Base-by-base conservation (phyloP, 352 stramenopile species). In the Plasmopara muralis region DNA sequence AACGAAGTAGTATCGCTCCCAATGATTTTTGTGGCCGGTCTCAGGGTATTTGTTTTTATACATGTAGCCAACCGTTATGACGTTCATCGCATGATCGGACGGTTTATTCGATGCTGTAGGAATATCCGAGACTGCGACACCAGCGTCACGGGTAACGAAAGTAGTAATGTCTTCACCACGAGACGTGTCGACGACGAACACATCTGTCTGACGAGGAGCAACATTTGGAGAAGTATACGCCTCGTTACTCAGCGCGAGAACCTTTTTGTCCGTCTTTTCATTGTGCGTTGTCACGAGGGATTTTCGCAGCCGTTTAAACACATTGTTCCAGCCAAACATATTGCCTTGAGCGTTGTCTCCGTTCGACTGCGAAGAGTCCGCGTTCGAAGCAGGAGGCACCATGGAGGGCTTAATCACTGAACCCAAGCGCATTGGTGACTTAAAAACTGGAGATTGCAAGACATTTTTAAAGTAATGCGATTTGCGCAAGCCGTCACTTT, bases 391-490 rank as follows among this genome's bases (percentile, higher is more conserved):
- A 9, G 57, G 50, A 15, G 73, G 66, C 14, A 68, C 64, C 10
- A 72, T 65, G 14, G 72, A 60, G 12, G 73, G 55, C 56, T 84
- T 83, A 62, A 92, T 92, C 43, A 92, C 74, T 0, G 78, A 85
- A 4, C 82, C 78, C 4, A 89, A 60, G 10, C 78, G 75, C 73
- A 89, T 89, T 13, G 80, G 75, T 8, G 72, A 75, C 55, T 87
- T 86, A 55, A 91, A 90, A 43, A 90, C 81, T 28, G 83, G 83
- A 6, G 83, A 89, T 55, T 89, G 79, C 28, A 93, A 62, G 43
- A 93, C 82, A 37, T 88, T 84, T 62, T 89, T 89, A 48, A 93
- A 83, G 68, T 93, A 93, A 44, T 84, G 70, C 28, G 80, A 93
- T 55, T 88, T 91, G 33, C 77, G 68, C 14, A 61, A 66, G 12